These are phyloP conservation scores for Corymbia maculata DNA, from an alignment of 345 rosid genomes.

Conservation along the genomic window DNA sequence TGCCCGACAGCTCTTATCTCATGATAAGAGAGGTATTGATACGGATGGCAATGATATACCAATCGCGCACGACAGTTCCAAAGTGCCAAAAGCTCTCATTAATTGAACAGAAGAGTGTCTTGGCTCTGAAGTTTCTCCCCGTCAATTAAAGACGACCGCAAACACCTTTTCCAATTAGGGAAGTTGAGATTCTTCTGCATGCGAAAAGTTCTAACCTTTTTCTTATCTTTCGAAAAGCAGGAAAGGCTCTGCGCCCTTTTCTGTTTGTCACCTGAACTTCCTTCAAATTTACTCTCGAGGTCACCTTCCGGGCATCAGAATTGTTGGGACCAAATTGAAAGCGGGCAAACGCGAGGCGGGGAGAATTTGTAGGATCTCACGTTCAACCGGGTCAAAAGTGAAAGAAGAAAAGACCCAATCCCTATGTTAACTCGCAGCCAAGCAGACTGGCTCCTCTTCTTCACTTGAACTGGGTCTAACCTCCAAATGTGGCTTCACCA, in stretches of 20 bases:
- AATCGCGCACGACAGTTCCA: background rate
- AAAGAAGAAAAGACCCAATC: constrained; percentile 11
- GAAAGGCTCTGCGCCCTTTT: background rate
- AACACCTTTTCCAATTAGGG: background rate
- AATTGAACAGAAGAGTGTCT: background rate
- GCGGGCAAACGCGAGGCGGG: constrained; percentile 8
- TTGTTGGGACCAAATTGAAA: constrained; percentile 4
- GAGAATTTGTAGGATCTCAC: constrained; percentile 9
- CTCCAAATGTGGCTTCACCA: constrained; percentile 16
- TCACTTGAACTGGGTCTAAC: constrained; percentile 1
- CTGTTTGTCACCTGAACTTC: background rate
- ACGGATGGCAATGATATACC: background rate
- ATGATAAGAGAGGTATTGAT: background rate
- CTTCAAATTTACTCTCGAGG: background rate
- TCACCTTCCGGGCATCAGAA: background rate
- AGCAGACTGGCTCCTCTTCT: background rate
- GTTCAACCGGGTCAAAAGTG: constrained; percentile 10
- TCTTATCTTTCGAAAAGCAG: background rate
- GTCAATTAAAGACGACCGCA: background rate
- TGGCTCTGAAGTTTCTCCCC: background rate
- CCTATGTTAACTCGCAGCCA: constrained; percentile 39
- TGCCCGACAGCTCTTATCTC: background rate
- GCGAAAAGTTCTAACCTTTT: no score
- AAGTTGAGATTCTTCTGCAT: background rate
- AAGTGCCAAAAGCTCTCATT: background rate